phyloP scores from a whole-genome alignment of 2,329 filamentous ascomycete species.

The Pestalotiopsis fici region DNA sequence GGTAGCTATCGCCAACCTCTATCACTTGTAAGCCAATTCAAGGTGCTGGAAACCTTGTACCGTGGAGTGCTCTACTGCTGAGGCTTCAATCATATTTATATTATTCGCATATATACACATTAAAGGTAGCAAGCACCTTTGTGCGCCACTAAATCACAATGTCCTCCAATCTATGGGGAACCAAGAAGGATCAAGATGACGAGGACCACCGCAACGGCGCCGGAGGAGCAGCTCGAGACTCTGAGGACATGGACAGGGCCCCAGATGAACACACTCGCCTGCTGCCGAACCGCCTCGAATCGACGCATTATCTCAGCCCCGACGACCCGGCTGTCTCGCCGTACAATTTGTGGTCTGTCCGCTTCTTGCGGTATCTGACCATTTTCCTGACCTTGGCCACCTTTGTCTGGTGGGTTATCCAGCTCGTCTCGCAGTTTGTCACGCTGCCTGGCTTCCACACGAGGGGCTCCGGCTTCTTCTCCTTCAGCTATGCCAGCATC shows the following conservation, averaged over 20 bases:
- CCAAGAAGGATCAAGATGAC: conserved; percentile 18
- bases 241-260: conserved; percentile 21
- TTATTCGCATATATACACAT: not conserved
- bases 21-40: not conserved
- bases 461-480: conserved; percentile 88
- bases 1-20: not conserved
- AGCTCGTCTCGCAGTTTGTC: conserved; percentile 88
- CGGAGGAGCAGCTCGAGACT: conserved; percentile 17
- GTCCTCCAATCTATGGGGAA: conserved; percentile 24
- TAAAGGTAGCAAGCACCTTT: not conserved
- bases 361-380: conserved; percentile 76
- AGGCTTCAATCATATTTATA: not conserved
- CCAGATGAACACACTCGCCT: conserved; percentile 63
- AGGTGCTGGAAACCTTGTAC: not conserved
- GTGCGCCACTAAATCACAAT: not conserved
- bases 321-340: conserved; percentile 81
- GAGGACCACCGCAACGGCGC: conserved; percentile 8
- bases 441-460: conserved; percentile 85
- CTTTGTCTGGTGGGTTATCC: conserved; percentile 89
- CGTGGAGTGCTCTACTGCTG: not conserved
- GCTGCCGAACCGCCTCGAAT: conserved; percentile 67
- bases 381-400: conserved; percentile 73
- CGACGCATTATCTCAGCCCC: conserved; percentile 65
- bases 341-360: conserved; percentile 92
- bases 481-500: conserved; percentile 81